Conservation (phyloP, 169 alveolate genomes). For the Fabrea salina region DNA sequence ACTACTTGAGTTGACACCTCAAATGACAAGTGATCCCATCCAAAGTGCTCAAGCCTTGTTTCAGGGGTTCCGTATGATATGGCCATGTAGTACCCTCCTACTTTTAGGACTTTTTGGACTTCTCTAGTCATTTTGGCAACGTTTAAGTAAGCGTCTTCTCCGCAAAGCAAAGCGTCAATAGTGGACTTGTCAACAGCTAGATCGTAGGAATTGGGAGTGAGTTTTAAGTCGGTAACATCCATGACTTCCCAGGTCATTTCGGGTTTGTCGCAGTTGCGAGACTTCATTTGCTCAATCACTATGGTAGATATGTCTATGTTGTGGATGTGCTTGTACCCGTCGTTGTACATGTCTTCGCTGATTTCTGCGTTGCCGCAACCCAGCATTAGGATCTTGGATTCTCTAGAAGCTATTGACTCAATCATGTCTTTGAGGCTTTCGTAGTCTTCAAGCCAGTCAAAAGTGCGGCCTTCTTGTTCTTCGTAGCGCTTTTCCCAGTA, state of each 20-base stretch:
- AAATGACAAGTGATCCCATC: constrained; percentile 53
- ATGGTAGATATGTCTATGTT: constrained; percentile 84
- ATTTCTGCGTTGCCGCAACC: constrained; percentile 89
- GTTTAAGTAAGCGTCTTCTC: constrained; percentile 63
- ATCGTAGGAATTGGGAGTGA: constrained; percentile 43
- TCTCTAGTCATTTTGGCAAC: constrained; percentile 71
- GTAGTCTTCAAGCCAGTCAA: constrained; percentile 55
- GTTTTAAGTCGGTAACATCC: constrained; percentile 49
- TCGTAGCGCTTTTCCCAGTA: constrained; percentile 53
- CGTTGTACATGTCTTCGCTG: constrained; percentile 80
- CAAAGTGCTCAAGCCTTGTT: constrained; percentile 58
- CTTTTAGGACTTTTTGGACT: constrained; percentile 60
- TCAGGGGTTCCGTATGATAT: constrained; percentile 75
- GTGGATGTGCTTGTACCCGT: constrained; percentile 70
- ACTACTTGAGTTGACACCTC: constrained; percentile 41
- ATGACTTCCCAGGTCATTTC: constrained; percentile 42
- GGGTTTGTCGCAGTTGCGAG: constrained; percentile 49
- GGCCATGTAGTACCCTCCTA: constrained; percentile 64
- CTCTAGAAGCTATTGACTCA: constrained; percentile 28
- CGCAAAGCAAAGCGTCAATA: constrained; percentile 75
- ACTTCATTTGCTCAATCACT: constrained; percentile 77
- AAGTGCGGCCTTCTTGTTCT: constrained; percentile 46
- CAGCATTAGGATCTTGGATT: constrained; percentile 64
- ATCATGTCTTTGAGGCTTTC: constrained; percentile 40
- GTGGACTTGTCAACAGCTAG: constrained; percentile 69